Percentiles rank a stretch among this genome's conserved stretches.
These are phyloP conservation scores for Alternaria conjuncta DNA, from an alignment of 2,329 filamentous ascomycete genomes.

Conservation along the genomic window DNA sequence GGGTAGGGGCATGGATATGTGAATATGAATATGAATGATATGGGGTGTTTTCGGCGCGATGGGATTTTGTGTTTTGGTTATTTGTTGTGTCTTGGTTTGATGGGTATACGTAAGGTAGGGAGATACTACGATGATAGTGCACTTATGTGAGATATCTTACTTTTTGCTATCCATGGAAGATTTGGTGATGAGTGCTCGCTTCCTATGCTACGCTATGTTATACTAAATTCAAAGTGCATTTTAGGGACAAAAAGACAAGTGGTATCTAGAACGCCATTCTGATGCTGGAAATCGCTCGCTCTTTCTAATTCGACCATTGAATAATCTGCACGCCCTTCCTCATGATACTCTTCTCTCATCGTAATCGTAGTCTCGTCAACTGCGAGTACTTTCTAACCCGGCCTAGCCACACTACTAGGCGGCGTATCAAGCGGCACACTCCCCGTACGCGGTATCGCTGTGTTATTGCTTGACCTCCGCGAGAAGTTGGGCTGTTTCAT, in stretches of 20 bases:
- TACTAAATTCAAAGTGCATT: too few relatives aligned
- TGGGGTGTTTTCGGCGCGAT: background rate
- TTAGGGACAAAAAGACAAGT: too few relatives aligned
- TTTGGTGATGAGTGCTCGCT: background rate
- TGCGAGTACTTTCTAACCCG: background rate
- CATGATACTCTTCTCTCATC: background rate
- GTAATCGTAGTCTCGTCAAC: background rate
- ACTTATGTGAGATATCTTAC: background rate
- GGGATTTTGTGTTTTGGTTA: background rate
- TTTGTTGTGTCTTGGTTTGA: background rate
- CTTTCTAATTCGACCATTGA: background rate
- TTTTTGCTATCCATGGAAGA: background rate
- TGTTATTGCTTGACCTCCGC: background rate
- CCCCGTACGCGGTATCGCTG: slow-evolving; percentile 22
- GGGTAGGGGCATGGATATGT: background rate
- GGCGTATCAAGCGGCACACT: slow-evolving; percentile 35
- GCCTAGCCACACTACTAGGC: slow-evolving; percentile 30
- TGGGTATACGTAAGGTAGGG: background rate
- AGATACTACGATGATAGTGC: too few relatives aligned
- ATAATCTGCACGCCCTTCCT: background rate
- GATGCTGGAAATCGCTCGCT: background rate
- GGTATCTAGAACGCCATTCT: slow-evolving; percentile 9
- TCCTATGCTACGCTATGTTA: slow-evolving; percentile 7
- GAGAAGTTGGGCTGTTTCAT: slow-evolving; percentile 26
- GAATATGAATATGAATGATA: background rate